These are phyloP conservation scores for Claviceps digitariae DNA, from an alignment of 2,329 filamentous ascomycete genomes.

Conservation along the genomic window DNA sequence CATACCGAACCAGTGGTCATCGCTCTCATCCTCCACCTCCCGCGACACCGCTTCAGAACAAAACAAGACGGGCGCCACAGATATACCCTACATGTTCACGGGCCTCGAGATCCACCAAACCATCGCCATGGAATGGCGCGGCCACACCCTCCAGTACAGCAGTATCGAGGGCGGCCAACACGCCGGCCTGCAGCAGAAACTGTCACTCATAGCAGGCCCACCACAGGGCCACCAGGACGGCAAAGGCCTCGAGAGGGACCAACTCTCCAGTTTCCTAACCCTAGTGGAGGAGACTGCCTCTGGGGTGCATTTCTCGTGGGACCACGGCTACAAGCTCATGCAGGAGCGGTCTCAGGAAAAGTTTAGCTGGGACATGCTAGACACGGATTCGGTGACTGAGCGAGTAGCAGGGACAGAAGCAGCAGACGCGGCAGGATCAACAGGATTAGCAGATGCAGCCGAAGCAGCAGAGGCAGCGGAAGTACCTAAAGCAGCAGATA, in stretches of 20 bases:
- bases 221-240: not conserved
- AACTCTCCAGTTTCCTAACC: constrained; percentile 11
- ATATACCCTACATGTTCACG: constrained; percentile 27
- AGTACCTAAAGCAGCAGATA: too few relatives aligned
- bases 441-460: not conserved
- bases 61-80: not conserved
- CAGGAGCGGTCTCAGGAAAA: constrained; percentile 14
- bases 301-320: constrained; percentile 22
- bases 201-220: constrained; percentile 24
- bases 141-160: constrained; percentile 35
- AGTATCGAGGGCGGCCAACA: constrained; percentile 37
- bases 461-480: not conserved
- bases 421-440: too few relatives aligned
- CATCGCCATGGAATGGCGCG: constrained; percentile 27
- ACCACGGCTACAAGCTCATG: constrained; percentile 17
- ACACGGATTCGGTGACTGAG: constrained; percentile 4
- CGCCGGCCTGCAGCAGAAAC: constrained; percentile 36
- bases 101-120: constrained; percentile 39
- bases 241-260: not conserved
- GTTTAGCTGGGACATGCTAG: constrained; percentile 15
- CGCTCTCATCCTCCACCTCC: not conserved
- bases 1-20: constrained; percentile 15
- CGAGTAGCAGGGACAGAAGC: too few relatives aligned
- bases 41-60: too few relatives aligned
- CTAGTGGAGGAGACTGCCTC: constrained; percentile 17